Evolutionary conservation across 345 rosid genomes (phyloP), one percentile per base, ranked within the genome.

Genomic region (Raphanus raphanistrum): DNA sequence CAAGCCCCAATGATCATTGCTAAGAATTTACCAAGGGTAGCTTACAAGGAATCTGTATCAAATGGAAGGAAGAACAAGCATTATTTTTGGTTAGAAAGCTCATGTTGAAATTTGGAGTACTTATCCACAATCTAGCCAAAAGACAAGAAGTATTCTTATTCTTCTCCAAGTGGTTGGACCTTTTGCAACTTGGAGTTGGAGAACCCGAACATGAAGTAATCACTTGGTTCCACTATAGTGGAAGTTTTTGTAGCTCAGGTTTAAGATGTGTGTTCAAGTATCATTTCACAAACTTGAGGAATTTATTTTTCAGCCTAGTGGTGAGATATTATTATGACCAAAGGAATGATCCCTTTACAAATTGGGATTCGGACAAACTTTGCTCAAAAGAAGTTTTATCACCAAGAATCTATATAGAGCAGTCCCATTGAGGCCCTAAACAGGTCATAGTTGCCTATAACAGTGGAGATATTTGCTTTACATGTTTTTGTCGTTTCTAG

Each of bases 141-240:
- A 73, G 82, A 69, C 48, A 58, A 68, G 26, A 71, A 80, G 68
- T 29, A 79, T 86, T 86, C 84, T 71, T 43, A 75, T 78, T 83
- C 84, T 36, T 78, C 54, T 72, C 8, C 74, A n/a, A 28, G 84
- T 85, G 91, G 88, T 86, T 85, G 83, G 61, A 67, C 67, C 73
- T 74, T 70, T 65, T 50, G 68, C 84, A 86, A 85, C 72, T 88
- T 80, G 92, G 72, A 70, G 76, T 88, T 80, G 92, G 72, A 70
- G 76, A 55, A 73, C 74, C 65, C 31, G 70, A 76, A 73, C 71
- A 68, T 68, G 69, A 73, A 52, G 70, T 61, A 17, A 68, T 36
- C 58, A 50, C 70, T 73, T 32, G 55, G 55, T 50, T n/a, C 55
- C 55, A 5, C 8, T 50, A 50, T 50, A 79, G 36, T 79, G 74